These are phyloP conservation scores for Penicillium taxi DNA, from an alignment of 495 filamentous ascomycete species.

Conservation along the genomic window DNA sequence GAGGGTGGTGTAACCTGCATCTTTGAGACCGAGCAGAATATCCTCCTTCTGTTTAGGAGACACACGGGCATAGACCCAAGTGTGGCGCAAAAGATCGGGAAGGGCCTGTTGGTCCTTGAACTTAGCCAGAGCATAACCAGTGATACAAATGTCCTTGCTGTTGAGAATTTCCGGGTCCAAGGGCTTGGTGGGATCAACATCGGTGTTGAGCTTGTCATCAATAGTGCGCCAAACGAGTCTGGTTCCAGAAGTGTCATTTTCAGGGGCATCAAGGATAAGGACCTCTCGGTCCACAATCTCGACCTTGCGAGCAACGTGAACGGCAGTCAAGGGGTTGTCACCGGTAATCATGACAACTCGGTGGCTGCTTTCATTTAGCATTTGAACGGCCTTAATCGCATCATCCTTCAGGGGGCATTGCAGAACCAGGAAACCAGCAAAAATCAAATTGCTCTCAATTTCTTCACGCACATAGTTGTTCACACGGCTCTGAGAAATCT, in stretches of 20 bases:
- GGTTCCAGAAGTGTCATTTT: slow-evolving; percentile 75
- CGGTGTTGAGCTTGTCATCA: slow-evolving; percentile 78
- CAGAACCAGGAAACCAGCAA: slow-evolving; percentile 92
- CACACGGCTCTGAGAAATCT: slow-evolving; percentile 73
- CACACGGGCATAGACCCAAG: slow-evolving; percentile 97
- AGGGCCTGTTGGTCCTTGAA: slow-evolving; percentile 74
- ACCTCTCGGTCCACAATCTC: slow-evolving; percentile 97
- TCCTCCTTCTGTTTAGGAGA: slow-evolving; percentile 99
- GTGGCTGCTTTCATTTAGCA: slow-evolving; percentile 98
- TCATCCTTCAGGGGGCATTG: slow-evolving; percentile 96
- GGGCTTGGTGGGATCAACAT: slow-evolving; percentile 76
- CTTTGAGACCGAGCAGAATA: slow-evolving; percentile 90
- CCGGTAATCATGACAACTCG: slow-evolving; percentile 99
- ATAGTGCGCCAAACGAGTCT: slow-evolving; percentile 90
- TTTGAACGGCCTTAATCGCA: slow-evolving; percentile 83
- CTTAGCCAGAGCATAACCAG: slow-evolving; percentile 85
- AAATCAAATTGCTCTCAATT: slow-evolving; percentile 75
- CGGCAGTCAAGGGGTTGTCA: slow-evolving; percentile 93
- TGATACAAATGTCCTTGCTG: slow-evolving; percentile 90
- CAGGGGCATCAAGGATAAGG: slow-evolving; percentile 88
- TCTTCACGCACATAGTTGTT: slow-evolving; percentile 89
- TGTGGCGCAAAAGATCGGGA: slow-evolving; percentile 67
- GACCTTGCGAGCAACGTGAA: slow-evolving; percentile 90
- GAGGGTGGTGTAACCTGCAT: slow-evolving; percentile 92
- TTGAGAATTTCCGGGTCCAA: slow-evolving; percentile 76